phyloP scores from a whole-genome alignment of 2,329 filamentous ascomycete species.

The Microdochium bolleyi region DNA sequence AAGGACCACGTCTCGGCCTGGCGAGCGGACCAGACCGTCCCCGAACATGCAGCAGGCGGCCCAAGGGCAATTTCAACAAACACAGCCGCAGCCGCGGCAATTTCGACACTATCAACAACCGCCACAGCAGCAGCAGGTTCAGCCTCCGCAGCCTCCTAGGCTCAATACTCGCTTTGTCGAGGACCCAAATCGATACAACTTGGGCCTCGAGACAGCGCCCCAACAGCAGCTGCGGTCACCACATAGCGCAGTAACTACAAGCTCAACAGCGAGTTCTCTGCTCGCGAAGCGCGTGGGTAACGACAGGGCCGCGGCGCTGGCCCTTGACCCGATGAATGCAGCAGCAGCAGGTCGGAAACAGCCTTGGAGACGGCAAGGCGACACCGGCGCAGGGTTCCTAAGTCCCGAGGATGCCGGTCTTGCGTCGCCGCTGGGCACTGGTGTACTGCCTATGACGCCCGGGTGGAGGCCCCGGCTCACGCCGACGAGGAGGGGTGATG shows the following conservation, averaged over 20 bases:
- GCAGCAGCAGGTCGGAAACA: constrained; percentile 13
- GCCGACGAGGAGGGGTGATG: constrained; percentile 57
- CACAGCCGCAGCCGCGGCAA: neutral
- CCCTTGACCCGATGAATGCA: constrained; percentile 22
- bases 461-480: constrained; percentile 59
- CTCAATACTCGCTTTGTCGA: neutral
- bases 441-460: constrained; percentile 36
- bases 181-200: constrained; percentile 3
- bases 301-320: constrained; percentile 38
- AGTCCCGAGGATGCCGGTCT: constrained; percentile 11
- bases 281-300: constrained; percentile 44
- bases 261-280: constrained; percentile 30
- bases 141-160: constrained; percentile 2
- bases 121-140: neutral
- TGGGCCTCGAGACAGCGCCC: constrained; percentile 6
- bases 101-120: neutral
- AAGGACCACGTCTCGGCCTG: neutral
- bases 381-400: constrained; percentile 5
- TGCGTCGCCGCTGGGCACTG: constrained; percentile 11
- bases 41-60: neutral
- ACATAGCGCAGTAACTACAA: constrained; percentile 14
- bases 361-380: constrained; percentile 15
- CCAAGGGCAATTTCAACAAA: neutral
- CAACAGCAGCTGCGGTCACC: constrained; percentile 14
- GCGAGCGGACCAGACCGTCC: neutral